Evolutionary conservation across 257 asterid genomes (phyloP), one percentile per base, ranked within the genome.

Genomic region (Solanum lycopersicoides): DNA sequence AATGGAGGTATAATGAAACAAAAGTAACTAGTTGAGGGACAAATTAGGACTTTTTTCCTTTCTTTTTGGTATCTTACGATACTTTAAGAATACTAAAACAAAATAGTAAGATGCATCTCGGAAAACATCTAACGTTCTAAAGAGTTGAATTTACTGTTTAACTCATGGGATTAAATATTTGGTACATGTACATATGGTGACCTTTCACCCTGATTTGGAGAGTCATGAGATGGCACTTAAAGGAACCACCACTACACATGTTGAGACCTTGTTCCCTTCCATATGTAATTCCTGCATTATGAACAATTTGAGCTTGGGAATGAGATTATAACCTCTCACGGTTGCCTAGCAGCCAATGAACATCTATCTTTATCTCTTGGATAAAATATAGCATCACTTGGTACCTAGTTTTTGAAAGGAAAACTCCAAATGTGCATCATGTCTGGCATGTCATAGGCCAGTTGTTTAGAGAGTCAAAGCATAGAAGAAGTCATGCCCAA

Each of bases 401-500:
- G 60, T 41, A 47, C 69, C 30, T 53, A 80, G 44, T 18, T 30
- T 79, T 39, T 12, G 65, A 42, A 45, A 21, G 37, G 87, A 53
- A 18, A 84, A 84, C 42, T 37, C 79, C 47, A 34, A 65, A 63
- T n/a, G 9, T 28, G 25, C 87, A 66, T 32, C 66, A 84, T 53
- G 66, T 84, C 9, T 66, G 41, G 65, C n/a, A 21, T 86, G 85
- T 50, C 34, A 73, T 73, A 56, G 74, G 69, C n/a, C 28, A 32
- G 60, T 75, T 35, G 74, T 47, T 84, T 73, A 88, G 73, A 83
- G 87, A 47, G 71, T 72, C 83, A 87, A 60, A 83, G 89, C 89
- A 73, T 73, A 44, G 85, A 88, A 83, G 79, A 88, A 88, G 34
- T 88, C 89, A 72, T 83, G 56, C 77, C 87, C 89, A 83, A 88